Evolutionary conservation across 2,329 filamentous ascomycete species (phyloP).

Genomic region (Zasmidium cellare): DNA sequence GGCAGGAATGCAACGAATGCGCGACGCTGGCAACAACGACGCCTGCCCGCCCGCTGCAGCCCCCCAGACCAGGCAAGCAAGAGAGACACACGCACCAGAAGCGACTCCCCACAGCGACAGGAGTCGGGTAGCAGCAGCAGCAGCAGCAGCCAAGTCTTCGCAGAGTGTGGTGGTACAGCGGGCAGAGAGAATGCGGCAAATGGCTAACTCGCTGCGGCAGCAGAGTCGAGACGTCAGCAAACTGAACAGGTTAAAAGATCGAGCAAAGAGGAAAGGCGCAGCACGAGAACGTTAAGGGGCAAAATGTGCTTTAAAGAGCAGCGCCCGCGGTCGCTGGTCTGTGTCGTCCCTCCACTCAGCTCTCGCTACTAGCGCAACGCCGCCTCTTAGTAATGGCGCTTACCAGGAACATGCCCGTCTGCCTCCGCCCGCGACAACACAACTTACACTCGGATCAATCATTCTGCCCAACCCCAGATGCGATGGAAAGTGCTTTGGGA

Average conservation of each 20-base stretch:
- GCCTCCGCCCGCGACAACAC: background rate
- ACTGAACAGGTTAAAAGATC: background rate
- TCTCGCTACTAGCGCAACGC: background rate
- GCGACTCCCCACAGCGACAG: background rate
- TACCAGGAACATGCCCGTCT: background rate
- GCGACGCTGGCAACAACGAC: background rate
- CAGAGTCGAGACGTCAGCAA: slow-evolving; percentile 4
- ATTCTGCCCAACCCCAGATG: background rate
- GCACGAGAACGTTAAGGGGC: background rate
- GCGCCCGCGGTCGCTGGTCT: background rate
- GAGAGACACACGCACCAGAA: background rate
- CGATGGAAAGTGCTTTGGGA: background rate
- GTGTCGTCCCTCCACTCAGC: background rate
- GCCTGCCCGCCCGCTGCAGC: no score
- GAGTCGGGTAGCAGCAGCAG: background rate
- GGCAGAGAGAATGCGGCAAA: background rate
- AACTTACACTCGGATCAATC: background rate
- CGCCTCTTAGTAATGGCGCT: background rate
- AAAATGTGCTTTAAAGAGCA: background rate
- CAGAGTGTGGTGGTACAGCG: background rate
- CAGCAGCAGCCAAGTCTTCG: background rate
- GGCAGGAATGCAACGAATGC: slow-evolving; percentile 10
- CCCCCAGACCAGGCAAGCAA: no score
- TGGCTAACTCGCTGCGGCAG: slow-evolving; percentile 8
- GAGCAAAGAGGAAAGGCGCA: background rate